Evolutionary conservation across 805 yeast species (phyloP).

Genomic region (Schizosaccharomyces octosporus): DNA sequence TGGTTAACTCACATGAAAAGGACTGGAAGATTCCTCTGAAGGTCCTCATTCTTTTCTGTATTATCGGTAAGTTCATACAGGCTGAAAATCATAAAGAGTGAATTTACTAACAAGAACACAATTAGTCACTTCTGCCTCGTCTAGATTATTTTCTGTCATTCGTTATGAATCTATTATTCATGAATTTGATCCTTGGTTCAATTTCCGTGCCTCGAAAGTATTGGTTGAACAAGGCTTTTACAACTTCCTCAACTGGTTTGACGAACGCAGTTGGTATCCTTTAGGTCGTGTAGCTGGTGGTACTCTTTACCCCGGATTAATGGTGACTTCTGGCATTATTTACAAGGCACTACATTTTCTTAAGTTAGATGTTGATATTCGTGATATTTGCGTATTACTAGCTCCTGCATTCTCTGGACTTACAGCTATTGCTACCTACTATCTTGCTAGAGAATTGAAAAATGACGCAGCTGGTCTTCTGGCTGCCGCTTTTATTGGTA

Average conservation of each 20-base stretch:
- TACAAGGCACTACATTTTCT: slow-evolving; percentile 43
- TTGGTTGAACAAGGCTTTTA: slow-evolving; percentile 62
- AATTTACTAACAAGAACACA: neutral
- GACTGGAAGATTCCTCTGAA: neutral
- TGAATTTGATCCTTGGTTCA: slow-evolving; percentile 82
- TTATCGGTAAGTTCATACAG: neutral
- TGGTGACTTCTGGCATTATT: slow-evolving; percentile 88
- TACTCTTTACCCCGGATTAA: slow-evolving; percentile 87
- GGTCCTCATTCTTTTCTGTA: neutral
- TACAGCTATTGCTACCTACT: slow-evolving; percentile 73
- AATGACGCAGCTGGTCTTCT: slow-evolving; percentile 71
- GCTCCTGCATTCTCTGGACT: slow-evolving; percentile 92
- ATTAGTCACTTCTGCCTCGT: slow-evolving; percentile 63
- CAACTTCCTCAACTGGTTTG: slow-evolving; percentile 93
- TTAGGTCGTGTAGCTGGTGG: slow-evolving; percentile 98
- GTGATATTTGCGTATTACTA: slow-evolving; percentile 82
- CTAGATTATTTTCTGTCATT: slow-evolving; percentile 85
- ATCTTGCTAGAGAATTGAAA: slow-evolving; percentile 73
- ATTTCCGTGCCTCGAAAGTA: slow-evolving; percentile 86
- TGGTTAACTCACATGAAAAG: neutral
- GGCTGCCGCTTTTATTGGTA: slow-evolving; percentile 85
- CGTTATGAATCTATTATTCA: slow-evolving; percentile 91
- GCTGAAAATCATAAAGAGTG: neutral
- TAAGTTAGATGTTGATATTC: slow-evolving; percentile 71
- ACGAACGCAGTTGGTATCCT: slow-evolving; percentile 97